Percentiles rank a stretch among this genome's conserved stretches.
Evolutionary conservation across 2,329 filamentous ascomycete species (phyloP).

Genomic region (Colletotrichum kahawae): DNA sequence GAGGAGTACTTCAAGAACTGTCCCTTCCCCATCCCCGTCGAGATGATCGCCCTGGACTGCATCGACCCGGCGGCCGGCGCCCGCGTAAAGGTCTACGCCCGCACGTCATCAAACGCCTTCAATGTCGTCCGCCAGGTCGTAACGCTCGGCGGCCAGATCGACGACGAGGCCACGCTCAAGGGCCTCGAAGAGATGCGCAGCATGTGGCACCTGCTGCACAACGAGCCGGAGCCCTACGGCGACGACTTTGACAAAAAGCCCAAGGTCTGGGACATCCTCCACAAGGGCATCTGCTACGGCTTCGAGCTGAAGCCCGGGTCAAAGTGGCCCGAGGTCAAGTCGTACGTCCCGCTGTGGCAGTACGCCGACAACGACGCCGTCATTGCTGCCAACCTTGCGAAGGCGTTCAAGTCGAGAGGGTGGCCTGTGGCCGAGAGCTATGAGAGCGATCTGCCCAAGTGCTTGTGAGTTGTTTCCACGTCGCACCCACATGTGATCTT

Average conservation of each 20-base stretch:
- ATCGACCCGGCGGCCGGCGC: slow-evolving; percentile 28
- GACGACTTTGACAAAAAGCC: slow-evolving; percentile 18
- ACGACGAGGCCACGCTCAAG: slow-evolving; percentile 24
- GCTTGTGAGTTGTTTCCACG: slow-evolving; percentile 13
- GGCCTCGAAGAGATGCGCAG: slow-evolving; percentile 26
- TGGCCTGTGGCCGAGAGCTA: slow-evolving; percentile 20
- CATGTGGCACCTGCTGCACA: slow-evolving; percentile 30
- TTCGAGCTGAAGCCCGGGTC: slow-evolving; percentile 29
- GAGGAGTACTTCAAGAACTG: slow-evolving; percentile 25
- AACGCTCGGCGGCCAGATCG: slow-evolving; percentile 27
- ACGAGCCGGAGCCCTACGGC: slow-evolving; percentile 23
- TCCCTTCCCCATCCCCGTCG: slow-evolving; percentile 26
- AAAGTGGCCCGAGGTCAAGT: slow-evolving; percentile 27
- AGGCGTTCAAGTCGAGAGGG: slow-evolving; percentile 11
- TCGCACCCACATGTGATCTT: background rate
- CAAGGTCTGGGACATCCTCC: slow-evolving; percentile 4
- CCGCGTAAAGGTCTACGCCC: slow-evolving; percentile 30
- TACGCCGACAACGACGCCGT: slow-evolving; percentile 23
- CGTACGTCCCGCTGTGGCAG: slow-evolving; percentile 31
- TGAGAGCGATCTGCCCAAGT: slow-evolving; percentile 5
- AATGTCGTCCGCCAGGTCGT: slow-evolving; percentile 27
- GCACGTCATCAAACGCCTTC: slow-evolving; percentile 28
- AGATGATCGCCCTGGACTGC: slow-evolving; percentile 31
- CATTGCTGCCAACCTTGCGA: slow-evolving; percentile 16
- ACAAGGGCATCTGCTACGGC: slow-evolving; percentile 29